Evolutionary conservation across 441 rosid species (phyloP).

Genomic region (Populus hybrid): DNA sequence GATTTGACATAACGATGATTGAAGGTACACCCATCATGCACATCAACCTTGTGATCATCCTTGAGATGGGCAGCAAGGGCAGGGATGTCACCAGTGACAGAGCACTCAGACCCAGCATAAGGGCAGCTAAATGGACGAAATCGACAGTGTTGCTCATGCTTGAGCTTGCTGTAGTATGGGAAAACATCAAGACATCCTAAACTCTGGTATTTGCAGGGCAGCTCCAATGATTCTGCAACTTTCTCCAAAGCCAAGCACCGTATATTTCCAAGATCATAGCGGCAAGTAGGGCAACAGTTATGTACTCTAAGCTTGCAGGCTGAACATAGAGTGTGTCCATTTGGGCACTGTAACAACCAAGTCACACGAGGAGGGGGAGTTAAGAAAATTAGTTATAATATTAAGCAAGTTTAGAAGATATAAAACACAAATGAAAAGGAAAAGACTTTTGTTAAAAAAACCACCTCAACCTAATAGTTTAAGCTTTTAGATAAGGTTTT

Average conservation of each 20-base stretch:
- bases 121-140: conserved; percentile 66
- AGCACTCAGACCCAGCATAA: conserved; percentile 70
- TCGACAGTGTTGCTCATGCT: conserved; percentile 57
- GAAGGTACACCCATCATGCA: conserved; percentile 70
- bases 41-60: conserved; percentile 72
- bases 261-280: conserved; percentile 18
- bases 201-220: conserved; percentile 63
- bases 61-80: conserved; percentile 54
- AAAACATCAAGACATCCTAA: conserved; percentile 59
- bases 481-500: too few species aligned
- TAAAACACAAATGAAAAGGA: too few species aligned
- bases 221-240: conserved; percentile 68
- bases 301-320: too few species aligned
- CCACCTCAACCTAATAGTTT: too few species aligned
- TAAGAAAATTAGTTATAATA: too few species aligned
- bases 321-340: too few species aligned
- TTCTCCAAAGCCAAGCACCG: conserved; percentile 76
- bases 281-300: too few species aligned
- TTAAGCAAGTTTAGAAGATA: too few species aligned
- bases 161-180: conserved; percentile 71
- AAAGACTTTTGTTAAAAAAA: too few species aligned
- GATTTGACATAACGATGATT: conserved; percentile 74
- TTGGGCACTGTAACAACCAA: too few species aligned
- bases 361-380: too few species aligned
- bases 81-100: conserved; percentile 62